Evolutionary conservation across 2,329 filamentous ascomycete species (phyloP).

Genomic region (Trichoderma atrobrunneum): DNA sequence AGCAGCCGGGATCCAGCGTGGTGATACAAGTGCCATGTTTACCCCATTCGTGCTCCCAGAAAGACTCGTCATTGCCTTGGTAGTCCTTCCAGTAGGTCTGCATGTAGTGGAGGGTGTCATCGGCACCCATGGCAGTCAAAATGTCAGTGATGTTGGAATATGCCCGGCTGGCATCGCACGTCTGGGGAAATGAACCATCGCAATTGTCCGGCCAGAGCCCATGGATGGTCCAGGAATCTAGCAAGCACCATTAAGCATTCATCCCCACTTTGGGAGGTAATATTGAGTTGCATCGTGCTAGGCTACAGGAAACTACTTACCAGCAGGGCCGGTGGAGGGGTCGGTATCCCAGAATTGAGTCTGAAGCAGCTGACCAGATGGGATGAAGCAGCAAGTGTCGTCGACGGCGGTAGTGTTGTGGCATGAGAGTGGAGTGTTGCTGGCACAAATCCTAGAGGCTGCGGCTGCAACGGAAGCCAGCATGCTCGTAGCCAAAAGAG

Average conservation of each 20-base stretch:
- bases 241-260: neutral
- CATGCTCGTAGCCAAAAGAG: constrained; percentile 20
- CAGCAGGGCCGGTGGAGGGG: constrained; percentile 59
- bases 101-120: constrained; percentile 64
- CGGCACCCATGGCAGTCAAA: constrained; percentile 49
- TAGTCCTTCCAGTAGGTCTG: constrained; percentile 69
- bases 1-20: constrained; percentile 66
- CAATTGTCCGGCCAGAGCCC: constrained; percentile 67
- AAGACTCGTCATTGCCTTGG: constrained; percentile 58
- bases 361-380: constrained; percentile 66
- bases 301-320: constrained; percentile 19
- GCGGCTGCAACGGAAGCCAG: constrained; percentile 20
- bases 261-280: neutral
- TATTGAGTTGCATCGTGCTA: constrained; percentile 1
- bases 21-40: constrained; percentile 72
- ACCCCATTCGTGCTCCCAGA: constrained; percentile 74
- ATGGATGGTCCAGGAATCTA: constrained; percentile 71
- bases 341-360: constrained; percentile 76
- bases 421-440: constrained; percentile 55
- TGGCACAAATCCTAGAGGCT: constrained; percentile 26
- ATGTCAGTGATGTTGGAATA: constrained; percentile 66
- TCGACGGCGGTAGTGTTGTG: constrained; percentile 57
- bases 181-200: constrained; percentile 65
- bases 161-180: constrained; percentile 59
- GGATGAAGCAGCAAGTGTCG: constrained; percentile 70